These are phyloP conservation scores for Pleodorina starrii DNA, from an alignment of 139 green algal genomes.

Conservation along the genomic window DNA sequence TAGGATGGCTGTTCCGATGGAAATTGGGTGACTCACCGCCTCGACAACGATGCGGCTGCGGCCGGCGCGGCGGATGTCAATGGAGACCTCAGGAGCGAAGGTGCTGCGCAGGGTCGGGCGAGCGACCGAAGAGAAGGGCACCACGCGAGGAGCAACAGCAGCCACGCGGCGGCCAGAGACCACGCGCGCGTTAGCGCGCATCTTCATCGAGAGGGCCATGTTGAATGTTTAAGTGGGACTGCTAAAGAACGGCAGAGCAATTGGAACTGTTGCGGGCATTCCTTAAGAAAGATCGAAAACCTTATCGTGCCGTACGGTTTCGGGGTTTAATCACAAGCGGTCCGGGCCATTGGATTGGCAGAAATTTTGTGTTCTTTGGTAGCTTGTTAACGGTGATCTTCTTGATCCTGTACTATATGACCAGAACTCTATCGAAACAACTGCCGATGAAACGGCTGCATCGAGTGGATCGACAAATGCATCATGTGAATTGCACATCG, in stretches of 20 bases:
- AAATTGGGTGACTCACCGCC: constrained; percentile 50
- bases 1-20: too few relatives aligned
- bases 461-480: not conserved
- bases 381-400: not conserved
- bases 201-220: constrained; percentile 47
- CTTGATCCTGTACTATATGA: not conserved
- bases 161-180: constrained; percentile 43
- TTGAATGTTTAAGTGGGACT: not conserved
- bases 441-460: not conserved
- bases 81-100: constrained; percentile 35
- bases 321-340: not conserved
- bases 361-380: not conserved
- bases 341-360: not conserved
- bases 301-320: constrained; percentile 40
- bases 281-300: constrained; percentile 23
- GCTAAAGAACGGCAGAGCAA: not conserved
- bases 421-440: not conserved
- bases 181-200: constrained; percentile 30
- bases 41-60: constrained; percentile 51
- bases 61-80: constrained; percentile 30
- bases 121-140: constrained; percentile 38
- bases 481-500: not conserved
- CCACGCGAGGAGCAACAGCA: constrained; percentile 27
- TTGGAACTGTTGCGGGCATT: not conserved
- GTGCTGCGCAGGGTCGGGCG: constrained; percentile 16